Evolutionary conservation across 2,329 filamentous ascomycete genomes (phyloP).

Genomic region (Pseudopyricularia cyperi): DNA sequence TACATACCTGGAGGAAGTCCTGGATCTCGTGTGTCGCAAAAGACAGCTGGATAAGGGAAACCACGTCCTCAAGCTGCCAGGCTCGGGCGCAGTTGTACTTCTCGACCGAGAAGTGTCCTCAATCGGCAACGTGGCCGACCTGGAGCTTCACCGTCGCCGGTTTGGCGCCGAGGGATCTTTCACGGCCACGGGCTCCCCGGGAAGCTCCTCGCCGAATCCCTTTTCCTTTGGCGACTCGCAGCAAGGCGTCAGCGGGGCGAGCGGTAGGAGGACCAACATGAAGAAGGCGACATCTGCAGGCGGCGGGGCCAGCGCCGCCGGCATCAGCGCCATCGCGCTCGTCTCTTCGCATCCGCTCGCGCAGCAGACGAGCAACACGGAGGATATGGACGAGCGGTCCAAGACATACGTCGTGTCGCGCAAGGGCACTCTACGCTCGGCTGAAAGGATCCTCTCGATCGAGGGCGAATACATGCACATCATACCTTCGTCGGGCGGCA

Average conservation of each 20-base stretch:
- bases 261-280: background rate
- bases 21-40: constrained; percentile 66
- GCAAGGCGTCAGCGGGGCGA: background rate
- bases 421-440: constrained; percentile 69
- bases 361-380: constrained; percentile 46
- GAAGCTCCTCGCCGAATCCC: constrained; percentile 56
- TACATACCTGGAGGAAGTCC: constrained; percentile 70
- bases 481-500: constrained; percentile 56
- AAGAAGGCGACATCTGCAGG: background rate
- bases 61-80: constrained; percentile 66
- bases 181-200: constrained; percentile 52
- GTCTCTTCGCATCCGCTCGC: constrained; percentile 45
- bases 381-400: constrained; percentile 45
- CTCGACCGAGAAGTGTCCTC: constrained; percentile 69
- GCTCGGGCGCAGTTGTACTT: constrained; percentile 61
- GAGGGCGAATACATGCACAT: constrained; percentile 83
- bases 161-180: constrained; percentile 64
- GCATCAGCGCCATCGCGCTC: background rate
- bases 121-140: constrained; percentile 59
- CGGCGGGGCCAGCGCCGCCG: background rate
- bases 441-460: constrained; percentile 64
- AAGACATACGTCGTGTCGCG: constrained; percentile 71
- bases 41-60: constrained; percentile 66
- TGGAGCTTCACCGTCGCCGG: constrained; percentile 63
- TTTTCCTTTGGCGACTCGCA: constrained; percentile 22